Evolutionary conservation across 345 rosid species (phyloP).

Genomic region (Eucalyptus marginata): DNA sequence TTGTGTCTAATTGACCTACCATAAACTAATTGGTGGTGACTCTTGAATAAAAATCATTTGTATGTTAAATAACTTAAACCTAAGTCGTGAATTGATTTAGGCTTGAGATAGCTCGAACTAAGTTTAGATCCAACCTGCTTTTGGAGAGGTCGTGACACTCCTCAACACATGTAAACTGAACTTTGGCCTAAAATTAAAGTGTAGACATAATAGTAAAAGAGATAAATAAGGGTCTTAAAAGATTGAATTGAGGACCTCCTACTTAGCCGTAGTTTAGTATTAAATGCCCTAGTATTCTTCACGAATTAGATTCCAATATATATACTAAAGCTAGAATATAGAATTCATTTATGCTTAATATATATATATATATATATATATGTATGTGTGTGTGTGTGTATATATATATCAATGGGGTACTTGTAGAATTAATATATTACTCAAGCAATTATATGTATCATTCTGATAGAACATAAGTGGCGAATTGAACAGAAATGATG

Average conservation of each 20-base stretch:
- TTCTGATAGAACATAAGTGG: background rate
- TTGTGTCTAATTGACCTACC: no score
- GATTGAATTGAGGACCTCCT: background rate
- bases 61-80: no score
- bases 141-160: no score
- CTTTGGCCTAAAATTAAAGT: no score
- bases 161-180: no score
- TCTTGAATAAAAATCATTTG: no score
- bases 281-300: background rate
- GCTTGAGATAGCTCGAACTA: no score
- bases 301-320: background rate
- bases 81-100: no score
- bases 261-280: background rate
- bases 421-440: background rate
- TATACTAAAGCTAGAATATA: background rate
- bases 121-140: no score
- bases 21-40: no score
- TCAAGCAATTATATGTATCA: background rate
- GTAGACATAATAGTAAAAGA: no score
- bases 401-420: background rate
- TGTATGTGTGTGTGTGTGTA: no score
- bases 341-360: background rate
- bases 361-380: background rate
- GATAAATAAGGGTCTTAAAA: background rate
- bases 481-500: background rate